These are phyloP conservation scores for Acanthamoeba healyi DNA, from an alignment of 208 protist species.

Conservation along the genomic window DNA sequence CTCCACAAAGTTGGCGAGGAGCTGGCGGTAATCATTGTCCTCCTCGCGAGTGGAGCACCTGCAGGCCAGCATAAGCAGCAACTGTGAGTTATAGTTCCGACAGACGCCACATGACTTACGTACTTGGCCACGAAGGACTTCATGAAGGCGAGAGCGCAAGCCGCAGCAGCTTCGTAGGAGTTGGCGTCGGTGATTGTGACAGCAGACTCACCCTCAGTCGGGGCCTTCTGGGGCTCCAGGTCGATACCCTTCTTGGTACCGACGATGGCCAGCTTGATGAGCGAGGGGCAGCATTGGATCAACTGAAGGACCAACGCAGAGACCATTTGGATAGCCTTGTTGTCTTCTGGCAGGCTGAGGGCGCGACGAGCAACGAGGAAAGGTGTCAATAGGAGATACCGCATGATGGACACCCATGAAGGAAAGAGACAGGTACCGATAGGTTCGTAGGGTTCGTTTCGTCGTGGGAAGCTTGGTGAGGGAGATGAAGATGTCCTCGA, in stretches of 20 bases:
- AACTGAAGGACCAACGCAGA: constrained; percentile 71
- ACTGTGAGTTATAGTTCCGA: background rate
- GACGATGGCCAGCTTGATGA: constrained; percentile 20
- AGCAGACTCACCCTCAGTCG: background rate
- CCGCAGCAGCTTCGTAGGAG: constrained; percentile 63
- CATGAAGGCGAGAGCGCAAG: constrained; percentile 59
- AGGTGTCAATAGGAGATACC: background rate
- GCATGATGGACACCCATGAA: background rate
- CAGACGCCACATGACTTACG: background rate
- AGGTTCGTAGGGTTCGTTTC: constrained; percentile 47
- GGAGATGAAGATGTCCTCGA: constrained; percentile 70
- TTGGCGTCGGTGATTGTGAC: constrained; percentile 22
- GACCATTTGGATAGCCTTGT: constrained; percentile 68
- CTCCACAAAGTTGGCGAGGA: constrained; percentile 70
- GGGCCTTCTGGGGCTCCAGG: background rate
- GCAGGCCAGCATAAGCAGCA: too few species aligned
- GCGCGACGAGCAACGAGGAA: too few species aligned
- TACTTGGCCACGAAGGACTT: constrained; percentile 70
- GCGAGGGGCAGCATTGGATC: constrained; percentile 69
- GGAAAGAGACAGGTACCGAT: background rate
- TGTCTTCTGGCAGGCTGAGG: constrained; percentile 47
- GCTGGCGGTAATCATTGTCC: constrained; percentile 63
- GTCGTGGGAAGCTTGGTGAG: constrained; percentile 57
- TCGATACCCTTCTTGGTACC: constrained; percentile 38
- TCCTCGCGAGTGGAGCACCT: constrained; percentile 70